Evolutionary conservation across 768 basidiomycete genomes (phyloP).

Genomic region (Rhizopogon vinicolor): DNA sequence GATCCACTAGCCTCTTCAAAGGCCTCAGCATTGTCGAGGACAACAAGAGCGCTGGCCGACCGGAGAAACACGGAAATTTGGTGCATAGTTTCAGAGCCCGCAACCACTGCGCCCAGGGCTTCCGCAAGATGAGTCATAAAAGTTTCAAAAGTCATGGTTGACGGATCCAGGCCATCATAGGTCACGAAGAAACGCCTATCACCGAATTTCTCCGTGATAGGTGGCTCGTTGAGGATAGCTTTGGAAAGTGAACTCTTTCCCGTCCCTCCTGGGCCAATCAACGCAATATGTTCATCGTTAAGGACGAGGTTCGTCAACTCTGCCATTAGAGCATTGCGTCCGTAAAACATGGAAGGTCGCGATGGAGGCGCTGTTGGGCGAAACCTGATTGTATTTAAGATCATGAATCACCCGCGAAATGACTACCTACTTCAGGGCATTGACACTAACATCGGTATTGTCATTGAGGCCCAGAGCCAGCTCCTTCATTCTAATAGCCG

Average conservation of each 20-base stretch:
- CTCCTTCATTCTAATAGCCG: not conserved
- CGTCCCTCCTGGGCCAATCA: not conserved
- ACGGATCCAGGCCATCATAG: not conserved
- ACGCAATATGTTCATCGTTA: not conserved
- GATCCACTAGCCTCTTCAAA: not conserved
- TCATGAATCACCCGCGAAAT: not conserved
- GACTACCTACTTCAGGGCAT: not conserved
- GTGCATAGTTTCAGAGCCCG: too few species aligned
- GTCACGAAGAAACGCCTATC: not conserved
- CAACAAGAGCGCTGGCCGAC: not conserved
- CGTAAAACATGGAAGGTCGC: not conserved
- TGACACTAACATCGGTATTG: not conserved
- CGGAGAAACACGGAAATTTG: not conserved
- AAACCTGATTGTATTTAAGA: too few species aligned
- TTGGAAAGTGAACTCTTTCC: not conserved
- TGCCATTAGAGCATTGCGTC: not conserved
- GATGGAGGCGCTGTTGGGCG: too few species aligned
- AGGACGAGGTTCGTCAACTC: not conserved
- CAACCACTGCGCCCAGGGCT: not conserved
- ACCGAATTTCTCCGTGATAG: not conserved
- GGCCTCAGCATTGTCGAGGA: not conserved
- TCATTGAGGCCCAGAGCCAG: not conserved
- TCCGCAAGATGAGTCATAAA: not conserved
- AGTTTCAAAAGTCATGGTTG: not conserved
- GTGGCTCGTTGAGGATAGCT: not conserved